Base-by-base conservation (phyloP, 2,329 filamentous ascomycete species). In the Nemania bipapillata region DNA sequence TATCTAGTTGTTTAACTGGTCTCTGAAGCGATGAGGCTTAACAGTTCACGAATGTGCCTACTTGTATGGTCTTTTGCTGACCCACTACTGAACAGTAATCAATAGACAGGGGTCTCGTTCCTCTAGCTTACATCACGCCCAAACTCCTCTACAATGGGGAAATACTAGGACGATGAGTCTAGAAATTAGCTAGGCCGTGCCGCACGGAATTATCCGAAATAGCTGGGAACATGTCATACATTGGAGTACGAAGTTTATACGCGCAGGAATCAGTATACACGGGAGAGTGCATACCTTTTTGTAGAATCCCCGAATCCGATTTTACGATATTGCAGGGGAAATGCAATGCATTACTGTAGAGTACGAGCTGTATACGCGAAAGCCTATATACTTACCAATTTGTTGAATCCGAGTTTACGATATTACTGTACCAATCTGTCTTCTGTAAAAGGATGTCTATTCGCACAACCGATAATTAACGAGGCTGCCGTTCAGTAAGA, bases 151-250 rank as follows among this genome's bases (percentile, higher is more conserved):
- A 20, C 35, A 12, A 58, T 35, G 22, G 58, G 22, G 52, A 37
- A 32, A 3, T 42, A 52, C 40, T 15, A 26, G 35, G n/a, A 42
- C 24, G 53, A 11, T 32, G 32, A 42, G 30, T 28, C 20, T 52
- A 32, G 40, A 37, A 52, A 4, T 22, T 15, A 22, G 42, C 42
- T 15, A 7, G 17, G 28, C 17, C 2, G 35, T 12, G 28, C 49
- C 11, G 12, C 8, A 28, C 35, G n/a, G 62, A 8, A 53, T 54
- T 54, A 52, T 52, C 47, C 61, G 61, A 49, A 24, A 57, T 6
- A 45, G 22, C 47, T 54, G 20, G 37, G 53, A 42, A 17, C 17
- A 50, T 45, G 17, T 45, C 17, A 45, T 45, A 17, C 40, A 20
- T 20, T n/a, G 7, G 15, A 40, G 4, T 35, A 35, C 32, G 5